Evolutionary conservation across 179 eudicot species (phyloP), one percentile per base, ranked within the genome.

Genomic region (Nepenthes alata): DNA sequence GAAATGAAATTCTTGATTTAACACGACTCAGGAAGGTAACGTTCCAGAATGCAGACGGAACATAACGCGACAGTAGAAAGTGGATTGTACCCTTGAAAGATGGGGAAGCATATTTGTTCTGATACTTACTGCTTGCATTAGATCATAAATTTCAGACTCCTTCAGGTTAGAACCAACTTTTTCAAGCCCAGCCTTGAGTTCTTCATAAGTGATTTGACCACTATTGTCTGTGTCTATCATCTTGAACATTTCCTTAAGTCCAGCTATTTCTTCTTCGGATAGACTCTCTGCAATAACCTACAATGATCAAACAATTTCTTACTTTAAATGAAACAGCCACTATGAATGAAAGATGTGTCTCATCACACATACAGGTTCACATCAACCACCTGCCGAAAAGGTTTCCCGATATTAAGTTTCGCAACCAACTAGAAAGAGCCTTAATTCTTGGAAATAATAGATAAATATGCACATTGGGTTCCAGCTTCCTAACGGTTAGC

Each of bases 151-250:
- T 53, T 63, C 67, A 2, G 67, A 63, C 38, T 63, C 67, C 67
- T 63, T 41, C 5, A 63, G 39, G 39, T 63, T 63, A 53, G 67
- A 73, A n/a, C 84, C 89, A 60, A 84, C 75, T 63, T 53, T 63
- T 8, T 63, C 15, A 11, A 65, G 60, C 12, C 68, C 68, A 12
- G 45, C 53, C 55, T 65, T 65, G 44, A 65, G 61, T 56, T 65
- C 68, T 56, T 65, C 68, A 44, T 55, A 55, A 2, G 68, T 65
- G 36, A 65, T 65, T 34, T 55, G 60, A 13, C 68, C 68, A 47
- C 68, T 65, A 59, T 65, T 65, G 60, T 65, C 68, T 0, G 68
- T 13, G 45, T 65, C 68, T 34, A 65, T 65, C 61, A 55, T 65
- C 68, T 65, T 65, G 68, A 65, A 65, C 68, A 65, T 65, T 35